Conservation (phyloP, 148 eudicot species). For the Fagopyrum esculentum region DNA sequence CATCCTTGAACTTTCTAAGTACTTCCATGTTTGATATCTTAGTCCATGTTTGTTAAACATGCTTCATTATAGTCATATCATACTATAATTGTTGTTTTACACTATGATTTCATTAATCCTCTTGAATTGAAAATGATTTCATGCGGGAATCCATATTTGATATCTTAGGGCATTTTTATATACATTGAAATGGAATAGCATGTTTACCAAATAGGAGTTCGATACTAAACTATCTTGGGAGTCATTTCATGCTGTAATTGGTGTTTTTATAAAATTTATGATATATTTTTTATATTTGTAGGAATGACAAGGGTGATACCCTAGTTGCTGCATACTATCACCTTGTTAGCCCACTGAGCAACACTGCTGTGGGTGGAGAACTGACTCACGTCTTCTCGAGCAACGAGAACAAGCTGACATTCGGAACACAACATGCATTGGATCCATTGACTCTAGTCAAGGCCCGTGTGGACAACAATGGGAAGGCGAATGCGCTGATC, state of each 20-base stretch:
- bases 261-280: too few relatives aligned
- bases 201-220: too few relatives aligned
- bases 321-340: constrained; percentile 67
- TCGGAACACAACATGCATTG: constrained; percentile 65
- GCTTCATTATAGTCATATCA: too few relatives aligned
- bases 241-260: too few relatives aligned
- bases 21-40: neutral
- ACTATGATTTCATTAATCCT: too few relatives aligned
- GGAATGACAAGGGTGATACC: constrained; percentile 64
- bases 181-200: too few relatives aligned
- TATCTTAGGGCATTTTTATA: neutral
- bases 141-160: neutral
- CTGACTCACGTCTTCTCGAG: constrained; percentile 61
- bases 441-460: constrained; percentile 59
- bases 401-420: constrained; percentile 61
- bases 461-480: constrained; percentile 59
- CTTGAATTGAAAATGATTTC: too few relatives aligned
- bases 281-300: constrained; percentile 14
- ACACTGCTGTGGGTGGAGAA: constrained; percentile 77
- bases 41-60: too few relatives aligned
- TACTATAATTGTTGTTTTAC: too few relatives aligned
- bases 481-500: constrained; percentile 63
- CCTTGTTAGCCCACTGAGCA: constrained; percentile 57
- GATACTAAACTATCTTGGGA: too few relatives aligned
- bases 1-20: constrained; percentile 77